Conservation (phyloP, 192 early-diverging fungal species). For the Mortierella hygrophila region DNA sequence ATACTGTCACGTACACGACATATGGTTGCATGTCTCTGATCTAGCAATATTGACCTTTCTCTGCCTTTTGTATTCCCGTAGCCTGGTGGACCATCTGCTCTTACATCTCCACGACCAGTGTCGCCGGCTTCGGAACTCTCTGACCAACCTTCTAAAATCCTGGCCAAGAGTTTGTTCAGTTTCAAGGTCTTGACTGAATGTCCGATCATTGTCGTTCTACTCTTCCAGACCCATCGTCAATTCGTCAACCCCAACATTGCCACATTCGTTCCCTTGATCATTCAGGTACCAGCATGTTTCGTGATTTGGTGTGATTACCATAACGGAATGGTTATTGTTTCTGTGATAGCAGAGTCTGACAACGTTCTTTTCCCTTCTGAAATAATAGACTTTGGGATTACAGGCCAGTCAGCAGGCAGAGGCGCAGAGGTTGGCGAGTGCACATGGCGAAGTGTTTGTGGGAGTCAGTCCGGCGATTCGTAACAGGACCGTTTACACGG, state of each 20-base stretch:
- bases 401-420: constrained; percentile 70
- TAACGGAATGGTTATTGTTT: neutral
- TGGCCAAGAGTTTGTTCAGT: constrained; percentile 82
- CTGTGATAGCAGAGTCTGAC: neutral
- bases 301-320: neutral
- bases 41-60: neutral
- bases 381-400: constrained; percentile 62
- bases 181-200: constrained; percentile 99
- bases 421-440: constrained; percentile 61
- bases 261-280: constrained; percentile 89
- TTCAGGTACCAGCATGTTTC: constrained; percentile 67
- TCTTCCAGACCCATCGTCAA: constrained; percentile 92
- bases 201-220: constrained; percentile 96
- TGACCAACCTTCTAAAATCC: constrained; percentile 67
- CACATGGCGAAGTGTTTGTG: constrained; percentile 76
- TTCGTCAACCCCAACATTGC: constrained; percentile 86
- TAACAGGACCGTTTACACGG: constrained; percentile 80
- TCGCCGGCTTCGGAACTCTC: constrained; percentile 77
- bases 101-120: constrained; percentile 79
- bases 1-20: neutral
- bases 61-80: constrained; percentile 4
- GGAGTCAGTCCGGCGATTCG: constrained; percentile 83
- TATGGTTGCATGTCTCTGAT: neutral
- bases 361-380: neutral
- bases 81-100: constrained; percentile 54